Evolutionary conservation across 371 early-diverging fungal species (phyloP).

Genomic region (Mortierella sp.): DNA sequence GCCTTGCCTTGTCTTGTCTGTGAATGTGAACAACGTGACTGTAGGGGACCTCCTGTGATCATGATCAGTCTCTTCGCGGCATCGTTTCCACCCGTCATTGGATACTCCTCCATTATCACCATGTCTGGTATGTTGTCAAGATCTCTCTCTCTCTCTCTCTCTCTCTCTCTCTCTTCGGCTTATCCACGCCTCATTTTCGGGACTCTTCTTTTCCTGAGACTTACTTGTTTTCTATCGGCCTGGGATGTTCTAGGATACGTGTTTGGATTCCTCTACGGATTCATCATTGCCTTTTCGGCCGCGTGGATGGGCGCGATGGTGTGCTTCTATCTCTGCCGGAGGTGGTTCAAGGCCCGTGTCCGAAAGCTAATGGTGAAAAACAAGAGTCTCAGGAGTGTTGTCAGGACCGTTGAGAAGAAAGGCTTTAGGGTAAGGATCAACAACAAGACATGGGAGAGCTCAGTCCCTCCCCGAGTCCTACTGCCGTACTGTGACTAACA

Average conservation of each 20-base stretch:
- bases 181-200: no score
- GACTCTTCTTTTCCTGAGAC: no score
- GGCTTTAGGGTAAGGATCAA: constrained; percentile 72
- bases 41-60: constrained; percentile 38
- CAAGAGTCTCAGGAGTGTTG: constrained; percentile 65
- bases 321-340: constrained; percentile 70
- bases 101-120: constrained; percentile 72
- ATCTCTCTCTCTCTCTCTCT: no score
- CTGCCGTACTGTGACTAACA: no score
- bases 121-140: constrained; percentile 59
- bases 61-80: constrained; percentile 58
- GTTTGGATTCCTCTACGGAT: constrained; percentile 70
- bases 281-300: constrained; percentile 67
- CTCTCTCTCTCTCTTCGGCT: no score
- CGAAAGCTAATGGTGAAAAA: constrained; percentile 61
- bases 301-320: constrained; percentile 67
- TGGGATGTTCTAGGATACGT: constrained; percentile 74
- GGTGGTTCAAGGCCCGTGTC: constrained; percentile 63
- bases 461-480: no score
- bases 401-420: constrained; percentile 73
- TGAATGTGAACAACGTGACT: no score
- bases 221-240: no score
- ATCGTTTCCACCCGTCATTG: constrained; percentile 76
- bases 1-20: no score
- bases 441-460: no score